A percentile compares a stretch with the other conserved stretches of the same genome.
Evolutionary conservation across 2,329 filamentous ascomycete species (phyloP).

Genomic region (Colletotrichum tamarilloi): DNA sequence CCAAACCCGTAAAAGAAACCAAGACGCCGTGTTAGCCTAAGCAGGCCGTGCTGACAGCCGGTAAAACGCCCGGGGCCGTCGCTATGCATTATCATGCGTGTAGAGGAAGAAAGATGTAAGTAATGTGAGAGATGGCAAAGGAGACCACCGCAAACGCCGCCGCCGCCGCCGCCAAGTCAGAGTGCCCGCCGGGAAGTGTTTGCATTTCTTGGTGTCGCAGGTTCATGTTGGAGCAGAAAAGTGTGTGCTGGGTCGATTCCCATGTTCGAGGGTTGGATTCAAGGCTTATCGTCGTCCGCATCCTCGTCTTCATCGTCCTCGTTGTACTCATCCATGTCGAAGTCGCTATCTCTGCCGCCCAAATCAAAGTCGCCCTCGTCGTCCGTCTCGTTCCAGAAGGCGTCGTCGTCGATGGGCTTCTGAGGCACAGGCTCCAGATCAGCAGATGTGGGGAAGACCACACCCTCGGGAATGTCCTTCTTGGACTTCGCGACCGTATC

Average conservation of each 20-base stretch:
- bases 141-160: slow-evolving; percentile 8
- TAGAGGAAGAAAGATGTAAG: slow-evolving; percentile 8
- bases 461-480: slow-evolving; percentile 81
- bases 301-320: slow-evolving; percentile 69
- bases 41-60: slow-evolving; percentile 25
- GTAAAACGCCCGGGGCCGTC: slow-evolving; percentile 36
- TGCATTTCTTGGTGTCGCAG: background rate
- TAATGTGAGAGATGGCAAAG: background rate
- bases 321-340: slow-evolving; percentile 69
- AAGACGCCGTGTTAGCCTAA: slow-evolving; percentile 31
- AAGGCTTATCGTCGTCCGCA: slow-evolving; percentile 44
- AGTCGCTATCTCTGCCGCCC: slow-evolving; percentile 77
- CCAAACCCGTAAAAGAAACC: slow-evolving; percentile 19
- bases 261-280: background rate
- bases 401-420: slow-evolving; percentile 74
- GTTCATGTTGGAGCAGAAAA: background rate
- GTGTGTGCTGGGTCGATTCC: background rate
- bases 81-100: slow-evolving; percentile 37
- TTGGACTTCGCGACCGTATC: slow-evolving; percentile 80
- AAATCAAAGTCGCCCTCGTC: slow-evolving; percentile 76
- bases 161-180: background rate
- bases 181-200: background rate
- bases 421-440: slow-evolving; percentile 71
- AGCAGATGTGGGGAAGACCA: slow-evolving; percentile 83
- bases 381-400: slow-evolving; percentile 84